Evolutionary conservation across 208 protist species (phyloP).

Genomic region (Crithidia acanthocephali): DNA sequence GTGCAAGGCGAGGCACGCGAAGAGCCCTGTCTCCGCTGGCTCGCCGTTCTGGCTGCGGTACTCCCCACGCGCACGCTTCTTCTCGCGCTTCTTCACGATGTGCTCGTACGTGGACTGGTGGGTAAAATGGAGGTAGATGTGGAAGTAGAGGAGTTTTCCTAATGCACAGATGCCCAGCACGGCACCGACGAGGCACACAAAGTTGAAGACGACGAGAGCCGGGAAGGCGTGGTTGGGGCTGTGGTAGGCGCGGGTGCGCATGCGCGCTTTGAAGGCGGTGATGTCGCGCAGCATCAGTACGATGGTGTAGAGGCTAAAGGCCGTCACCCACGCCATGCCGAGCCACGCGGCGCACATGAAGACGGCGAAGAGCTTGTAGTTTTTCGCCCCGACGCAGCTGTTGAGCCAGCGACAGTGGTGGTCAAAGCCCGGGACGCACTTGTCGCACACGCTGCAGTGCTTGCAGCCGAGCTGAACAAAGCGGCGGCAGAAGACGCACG

Average conservation of each 20-base stretch:
- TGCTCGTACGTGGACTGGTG: constrained; percentile 77
- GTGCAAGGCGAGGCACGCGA: constrained; percentile 45
- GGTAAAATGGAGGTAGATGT: constrained; percentile 67
- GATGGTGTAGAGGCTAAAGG: constrained; percentile 70
- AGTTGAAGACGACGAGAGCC: constrained; percentile 68
- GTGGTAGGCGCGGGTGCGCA: constrained; percentile 56
- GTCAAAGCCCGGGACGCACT: constrained; percentile 91
- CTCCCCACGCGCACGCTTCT: constrained; percentile 44
- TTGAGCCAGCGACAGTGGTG: constrained; percentile 95
- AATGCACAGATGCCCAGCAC: constrained; percentile 43
- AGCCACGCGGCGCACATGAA: constrained; percentile 77
- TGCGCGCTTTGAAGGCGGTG: constrained; percentile 45
- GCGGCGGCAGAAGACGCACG: constrained; percentile 85
- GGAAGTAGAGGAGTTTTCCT: constrained; percentile 79
- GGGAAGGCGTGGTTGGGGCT: constrained; percentile 44
- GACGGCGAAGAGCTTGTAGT: constrained; percentile 78
- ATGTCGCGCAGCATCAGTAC: constrained; percentile 46
- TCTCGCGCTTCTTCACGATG: constrained; percentile 73
- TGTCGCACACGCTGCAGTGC: constrained; percentile 92
- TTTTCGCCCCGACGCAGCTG: constrained; percentile 81
- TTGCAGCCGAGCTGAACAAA: constrained; percentile 78
- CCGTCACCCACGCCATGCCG: constrained; percentile 63
- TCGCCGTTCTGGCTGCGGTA: constrained; percentile 20
- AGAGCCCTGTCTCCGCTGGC: constrained; percentile 15
- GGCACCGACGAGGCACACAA: constrained; percentile 46